Percentiles rank a stretch among this genome's conserved stretches.
These are phyloP conservation scores for Drechslera avenae DNA, from an alignment of 2,329 filamentous ascomycete genomes.

Conservation along the genomic window DNA sequence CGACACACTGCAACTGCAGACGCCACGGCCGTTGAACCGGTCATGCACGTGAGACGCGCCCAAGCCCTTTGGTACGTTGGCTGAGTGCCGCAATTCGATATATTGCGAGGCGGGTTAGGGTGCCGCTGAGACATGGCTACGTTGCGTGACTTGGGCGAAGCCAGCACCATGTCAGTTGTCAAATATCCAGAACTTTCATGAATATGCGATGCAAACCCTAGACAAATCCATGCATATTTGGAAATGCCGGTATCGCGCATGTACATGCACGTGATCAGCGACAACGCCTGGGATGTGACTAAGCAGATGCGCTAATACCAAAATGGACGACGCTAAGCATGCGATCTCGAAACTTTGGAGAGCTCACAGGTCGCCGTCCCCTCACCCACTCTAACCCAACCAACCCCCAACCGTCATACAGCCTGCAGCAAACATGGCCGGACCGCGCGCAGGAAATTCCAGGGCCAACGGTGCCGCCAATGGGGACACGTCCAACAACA, in stretches of 20 bases:
- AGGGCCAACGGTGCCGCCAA: constrained; percentile 79
- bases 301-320: constrained; percentile 13
- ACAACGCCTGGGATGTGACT: not conserved
- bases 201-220: no score
- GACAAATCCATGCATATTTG: no score
- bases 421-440: constrained; percentile 43
- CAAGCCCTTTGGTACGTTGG: constrained; percentile 5
- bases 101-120: constrained; percentile 8
- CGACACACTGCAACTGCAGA: not conserved
- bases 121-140: not conserved
- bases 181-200: no score
- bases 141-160: not conserved
- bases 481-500: constrained; percentile 81
- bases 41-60: not conserved
- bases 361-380: constrained; percentile 16
- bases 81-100: constrained; percentile 7
- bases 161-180: no score
- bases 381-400: constrained; percentile 14
- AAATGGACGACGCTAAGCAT: constrained; percentile 16
- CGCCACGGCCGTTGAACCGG: no score
- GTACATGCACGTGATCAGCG: not conserved
- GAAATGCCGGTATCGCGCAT: no score
- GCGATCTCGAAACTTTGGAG: constrained; percentile 19
- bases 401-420: constrained; percentile 16
- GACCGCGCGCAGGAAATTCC: constrained; percentile 62